Percentiles rank a stretch among this genome's conserved stretches.
Evolutionary conservation across 495 filamentous ascomycete species (phyloP).

Genomic region (Neurospora sp.): DNA sequence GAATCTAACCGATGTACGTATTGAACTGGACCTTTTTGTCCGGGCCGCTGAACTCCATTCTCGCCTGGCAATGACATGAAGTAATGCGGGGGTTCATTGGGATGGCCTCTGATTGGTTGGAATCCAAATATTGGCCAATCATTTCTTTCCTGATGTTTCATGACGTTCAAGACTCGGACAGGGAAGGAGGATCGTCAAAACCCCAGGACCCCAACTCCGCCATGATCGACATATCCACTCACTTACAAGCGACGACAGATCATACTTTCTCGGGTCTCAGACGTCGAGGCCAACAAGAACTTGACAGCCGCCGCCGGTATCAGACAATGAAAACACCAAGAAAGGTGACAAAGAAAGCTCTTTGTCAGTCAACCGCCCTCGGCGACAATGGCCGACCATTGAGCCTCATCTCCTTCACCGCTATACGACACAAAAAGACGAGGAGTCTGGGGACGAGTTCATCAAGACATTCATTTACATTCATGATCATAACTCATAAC

Average conservation of each 20-base stretch:
- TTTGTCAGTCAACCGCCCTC: background rate
- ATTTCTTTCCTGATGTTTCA: background rate
- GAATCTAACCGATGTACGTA: too few species aligned
- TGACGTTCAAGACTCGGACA: background rate
- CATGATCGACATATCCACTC: background rate
- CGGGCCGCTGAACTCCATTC: background rate
- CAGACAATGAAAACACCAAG: background rate
- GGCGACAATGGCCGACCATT: background rate
- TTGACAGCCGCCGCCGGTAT: background rate
- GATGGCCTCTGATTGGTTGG: background rate
- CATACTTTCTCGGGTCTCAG: background rate
- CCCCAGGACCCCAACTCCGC: background rate
- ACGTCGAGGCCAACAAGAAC: background rate
- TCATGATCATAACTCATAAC: background rate
- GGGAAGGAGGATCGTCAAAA: background rate
- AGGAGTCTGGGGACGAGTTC: background rate
- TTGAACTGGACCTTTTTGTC: background rate
- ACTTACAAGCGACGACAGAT: background rate
- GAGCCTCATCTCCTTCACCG: background rate
- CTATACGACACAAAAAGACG: background rate
- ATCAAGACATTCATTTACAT: background rate
- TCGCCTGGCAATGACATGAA: background rate
- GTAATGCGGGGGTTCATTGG: background rate
- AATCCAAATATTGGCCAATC: background rate
- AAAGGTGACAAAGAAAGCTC: background rate